Evolutionary conservation across 805 yeast species (phyloP).

Genomic region (Brettanomyces nanus): DNA sequence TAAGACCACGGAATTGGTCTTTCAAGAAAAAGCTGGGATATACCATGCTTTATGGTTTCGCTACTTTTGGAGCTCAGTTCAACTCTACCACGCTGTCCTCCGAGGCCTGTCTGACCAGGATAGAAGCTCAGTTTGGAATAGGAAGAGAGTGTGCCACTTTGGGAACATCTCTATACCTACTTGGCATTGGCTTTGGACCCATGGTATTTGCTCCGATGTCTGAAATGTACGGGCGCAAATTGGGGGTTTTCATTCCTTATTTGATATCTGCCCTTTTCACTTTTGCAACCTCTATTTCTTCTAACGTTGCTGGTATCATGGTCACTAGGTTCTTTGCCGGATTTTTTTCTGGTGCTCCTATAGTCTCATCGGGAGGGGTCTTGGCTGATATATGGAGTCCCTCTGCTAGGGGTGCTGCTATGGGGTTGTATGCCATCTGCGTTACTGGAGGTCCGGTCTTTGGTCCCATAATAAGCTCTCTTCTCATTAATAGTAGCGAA

Average conservation of each 20-base stretch:
- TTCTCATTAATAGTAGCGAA: slow-evolving; percentile 35
- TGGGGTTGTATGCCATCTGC: slow-evolving; percentile 40
- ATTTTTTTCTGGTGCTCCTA: slow-evolving; percentile 50
- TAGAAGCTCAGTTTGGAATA: slow-evolving; percentile 28
- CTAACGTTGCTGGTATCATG: slow-evolving; percentile 43
- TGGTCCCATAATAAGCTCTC: slow-evolving; percentile 52
- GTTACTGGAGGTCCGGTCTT: slow-evolving; percentile 60
- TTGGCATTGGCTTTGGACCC: slow-evolving; percentile 66
- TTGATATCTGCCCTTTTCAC: slow-evolving; percentile 32
- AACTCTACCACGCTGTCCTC: slow-evolving; percentile 44
- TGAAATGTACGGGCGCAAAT: slow-evolving; percentile 36
- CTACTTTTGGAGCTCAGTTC: slow-evolving; percentile 37
- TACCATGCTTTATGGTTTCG: slow-evolving; percentile 31
- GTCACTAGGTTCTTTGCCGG: slow-evolving; percentile 52
- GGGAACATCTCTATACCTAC: slow-evolving; percentile 48
- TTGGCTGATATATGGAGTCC: slow-evolving; percentile 50
- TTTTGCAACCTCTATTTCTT: slow-evolving; percentile 43
- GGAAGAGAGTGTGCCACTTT: slow-evolving; percentile 40
- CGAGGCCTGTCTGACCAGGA: slow-evolving; percentile 22
- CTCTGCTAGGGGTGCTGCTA: slow-evolving; percentile 43
- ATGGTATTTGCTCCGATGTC: slow-evolving; percentile 56
- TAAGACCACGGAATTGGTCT: slow-evolving; percentile 30
- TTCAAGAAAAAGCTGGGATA: slow-evolving; percentile 26
- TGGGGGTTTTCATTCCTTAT: slow-evolving; percentile 36
- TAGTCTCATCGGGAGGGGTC: slow-evolving; percentile 52